Evolutionary conservation across 2,329 filamentous ascomycete species (phyloP), one percentile per base, ranked within the genome.

Genomic region (Colletotrichum kahawae): DNA sequence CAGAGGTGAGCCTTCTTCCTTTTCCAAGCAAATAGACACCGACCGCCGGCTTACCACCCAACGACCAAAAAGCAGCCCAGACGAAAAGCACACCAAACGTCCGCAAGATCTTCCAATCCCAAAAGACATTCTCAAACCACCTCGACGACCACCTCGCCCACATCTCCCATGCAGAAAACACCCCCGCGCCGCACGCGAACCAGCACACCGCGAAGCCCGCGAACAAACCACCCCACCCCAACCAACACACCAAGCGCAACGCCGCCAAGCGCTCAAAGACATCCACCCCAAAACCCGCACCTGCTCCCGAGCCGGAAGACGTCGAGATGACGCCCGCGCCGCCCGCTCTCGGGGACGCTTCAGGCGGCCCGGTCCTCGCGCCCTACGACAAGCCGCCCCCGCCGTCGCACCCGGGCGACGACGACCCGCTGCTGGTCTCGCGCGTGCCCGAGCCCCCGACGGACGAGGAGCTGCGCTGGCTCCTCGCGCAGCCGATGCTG

Each of bases 111-210:
- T 87, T 97, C 71, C 92, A 93, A 78, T 95, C 93, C 31, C 93
- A 95, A 81, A 95, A 96, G 86, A 95, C 94, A 4, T 96, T 96
- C 83, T 91, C 92, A 77, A 95, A 97, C 84, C 93, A 96, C 82
- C 89, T 96, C 62, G 93, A 95, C 78, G 95, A 97, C 82, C 95
- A 93, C 82, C 89, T 94, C 78, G 94, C 94, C 10, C 86, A 92
- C 79, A 87, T 88, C 74, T 85, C 86, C n/a, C 84, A 86, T 34
- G 82, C 83, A 64, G 86, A 86, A 70, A 83, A 81, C 72, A 83
- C 83, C 71, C 77, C 85, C 18, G 79, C 77, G 54, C 73, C 77
- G 24, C 76, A 77, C 48, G 67, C 74, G 33, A 71, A 74, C 75
- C 76, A 81, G 73, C 75, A 83, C 83, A 77, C 82, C 80, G 13